These are phyloP conservation scores for Murraya koenigii DNA, from an alignment of 345 rosid species.

Conservation along the genomic window DNA sequence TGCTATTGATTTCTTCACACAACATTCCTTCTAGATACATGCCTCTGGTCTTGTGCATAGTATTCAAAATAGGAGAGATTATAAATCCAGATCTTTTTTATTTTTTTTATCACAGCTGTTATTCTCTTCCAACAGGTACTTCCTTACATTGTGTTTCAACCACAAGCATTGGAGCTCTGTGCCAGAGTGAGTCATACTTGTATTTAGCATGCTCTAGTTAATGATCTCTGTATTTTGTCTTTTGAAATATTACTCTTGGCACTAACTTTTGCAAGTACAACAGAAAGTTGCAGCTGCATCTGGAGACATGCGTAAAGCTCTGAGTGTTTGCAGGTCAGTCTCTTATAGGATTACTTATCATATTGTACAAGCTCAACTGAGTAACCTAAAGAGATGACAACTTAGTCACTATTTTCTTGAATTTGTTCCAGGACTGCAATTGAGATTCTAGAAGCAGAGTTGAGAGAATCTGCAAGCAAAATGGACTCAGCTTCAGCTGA, in stretches of 20 bases:
- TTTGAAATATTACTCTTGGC: slow-evolving; percentile 5
- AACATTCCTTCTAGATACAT: background rate
- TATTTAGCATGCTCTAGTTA: background rate
- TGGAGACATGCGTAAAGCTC: slow-evolving; percentile 97
- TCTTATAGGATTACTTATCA: background rate
- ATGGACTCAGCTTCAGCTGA: slow-evolving; percentile 20
- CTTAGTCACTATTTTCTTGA: background rate
- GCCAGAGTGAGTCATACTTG: slow-evolving; percentile 71
- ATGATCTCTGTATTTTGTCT: slow-evolving; percentile 1
- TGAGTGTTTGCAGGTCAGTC: slow-evolving; percentile 74
- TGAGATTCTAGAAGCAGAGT: slow-evolving; percentile 74
- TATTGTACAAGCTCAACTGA: background rate
- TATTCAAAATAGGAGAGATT: background rate
- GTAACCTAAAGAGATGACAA: background rate
- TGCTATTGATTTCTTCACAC: background rate
- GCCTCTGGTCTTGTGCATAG: background rate
- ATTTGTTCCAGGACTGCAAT: slow-evolving; percentile 62
- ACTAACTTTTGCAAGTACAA: slow-evolving; percentile 12
- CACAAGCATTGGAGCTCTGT: slow-evolving; percentile 87
- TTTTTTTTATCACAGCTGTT: background rate
- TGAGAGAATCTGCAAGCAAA: slow-evolving; percentile 37
- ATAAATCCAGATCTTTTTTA: background rate
- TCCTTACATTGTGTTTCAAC: slow-evolving; percentile 60
- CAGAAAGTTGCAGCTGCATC: slow-evolving; percentile 96
- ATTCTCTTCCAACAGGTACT: slow-evolving; percentile 46